Base-by-base conservation (phyloP, 1,284 basidiomycete species). In the Heterobasidion annosum region DNA sequence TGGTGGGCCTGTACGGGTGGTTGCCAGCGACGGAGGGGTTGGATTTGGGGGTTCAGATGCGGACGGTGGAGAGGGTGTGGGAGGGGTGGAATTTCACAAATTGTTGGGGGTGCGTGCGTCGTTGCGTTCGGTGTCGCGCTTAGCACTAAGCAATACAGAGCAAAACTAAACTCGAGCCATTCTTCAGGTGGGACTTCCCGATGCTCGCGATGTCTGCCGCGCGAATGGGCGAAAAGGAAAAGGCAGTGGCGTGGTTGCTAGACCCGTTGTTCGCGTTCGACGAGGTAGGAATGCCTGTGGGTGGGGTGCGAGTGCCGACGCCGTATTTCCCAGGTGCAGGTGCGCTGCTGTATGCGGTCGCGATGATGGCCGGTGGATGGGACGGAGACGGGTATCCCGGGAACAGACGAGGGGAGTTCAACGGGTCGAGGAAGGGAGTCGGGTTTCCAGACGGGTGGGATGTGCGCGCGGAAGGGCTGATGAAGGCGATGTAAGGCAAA, bases 191-290 rank as follows among this genome's bases (percentile, higher is more conserved):
- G 81, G 81, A 82, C 64, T 82, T 82, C 59, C 77, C 79, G 0
- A 77, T 82, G 75, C 73, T 82, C 2, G 80, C 80, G 0, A 80
- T 83, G 77, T 79, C 77, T 1, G 79, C 80, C 13, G 80, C 80
- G 16, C 71, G 80, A 2, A 76, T 75, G 54, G 75, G 75, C 6
- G 69, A 79, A 34, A 63, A 70, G 5, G 72, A 74, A 45, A 67
- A 74, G 58, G 81, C 80, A 0, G 62, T 83, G 6, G 74, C 78
- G 16, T 83, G 77, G 76, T 67, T 82, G 10, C 68, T 83, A 8
- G 65, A 81, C 57, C 77, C 77, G 0, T 61, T 77, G 19, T 82
- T 81, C 64, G 63, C 71, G 52, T 82, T 83, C 58, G 80, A 82
- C 61, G 79, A 82, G 54, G 72, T 76, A 13, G 80, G 80, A 4